Base-by-base conservation (phyloP, 2,329 filamentous ascomycete species). In the Fusarium coicis region DNA sequence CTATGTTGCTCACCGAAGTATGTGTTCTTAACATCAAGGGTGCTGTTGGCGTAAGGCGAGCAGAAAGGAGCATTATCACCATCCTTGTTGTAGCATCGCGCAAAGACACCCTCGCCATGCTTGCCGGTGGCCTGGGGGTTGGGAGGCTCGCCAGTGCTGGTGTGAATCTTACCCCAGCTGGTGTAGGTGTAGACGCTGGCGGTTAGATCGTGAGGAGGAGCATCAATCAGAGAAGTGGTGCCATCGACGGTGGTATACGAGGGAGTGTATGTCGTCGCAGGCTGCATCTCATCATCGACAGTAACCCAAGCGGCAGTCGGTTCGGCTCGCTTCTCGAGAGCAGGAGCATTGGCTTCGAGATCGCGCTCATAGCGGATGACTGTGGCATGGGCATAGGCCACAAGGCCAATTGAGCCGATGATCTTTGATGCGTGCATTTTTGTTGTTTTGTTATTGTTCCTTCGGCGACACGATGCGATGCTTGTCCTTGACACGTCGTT, bases 51-150 rank as follows among this genome's bases (percentile, higher is more conserved):
- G 14, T 80, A 77, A 1, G 88, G 88, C 19, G 81, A 79, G 77
- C 88, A 90, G 73, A 89, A 88, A 2, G 88, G 88, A 63, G 84
- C 85, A 64, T 82, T 77, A 21, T 79, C 76, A 37, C 85, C 86
- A 53, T 88, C 82, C 47, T 76, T 77, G 76, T 88, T 89, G 77
- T 80, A 77, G 79, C 88, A 90, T 30, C 84, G 78, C 19, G 84
- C 78, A 73, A 89, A 89, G n/a, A 84, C 83, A 52, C 87, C 87
- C 56, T 82, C 79, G 56, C 83, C 84, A 55, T 82, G 79, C 63
- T 80, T 81, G 74, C 77, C 78, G 32, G 82, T 82, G 36, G 85
- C 83, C 14, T 84, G 85, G 30, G 86, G 85, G 60, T 83, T 81
- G 18, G 87, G 84, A 46, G 83, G 82, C n/a, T 80, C 79, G 50